phyloP scores from a whole-genome alignment of 257 asterid species.

The Cordia subcordata region DNA sequence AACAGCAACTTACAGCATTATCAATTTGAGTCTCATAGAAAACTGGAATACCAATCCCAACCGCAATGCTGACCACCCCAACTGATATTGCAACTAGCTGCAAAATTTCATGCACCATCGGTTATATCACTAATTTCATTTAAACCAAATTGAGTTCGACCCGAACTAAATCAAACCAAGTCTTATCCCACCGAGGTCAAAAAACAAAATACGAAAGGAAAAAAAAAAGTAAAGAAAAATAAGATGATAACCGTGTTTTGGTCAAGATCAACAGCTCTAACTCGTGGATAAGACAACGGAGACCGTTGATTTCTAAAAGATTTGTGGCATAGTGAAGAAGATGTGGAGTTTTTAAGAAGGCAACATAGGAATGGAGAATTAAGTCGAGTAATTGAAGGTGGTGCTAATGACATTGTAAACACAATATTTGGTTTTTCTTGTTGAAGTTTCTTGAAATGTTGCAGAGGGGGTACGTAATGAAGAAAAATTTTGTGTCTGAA shows the following conservation, averaged over 20 bases:
- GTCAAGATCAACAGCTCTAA: constrained; percentile 83
- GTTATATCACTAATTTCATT: no score
- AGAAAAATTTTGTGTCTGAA: background rate
- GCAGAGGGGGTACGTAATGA: no score
- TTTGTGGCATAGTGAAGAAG: constrained; percentile 33
- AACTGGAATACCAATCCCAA: constrained; percentile 93
- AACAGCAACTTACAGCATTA: constrained; percentile 52
- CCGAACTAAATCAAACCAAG: background rate
- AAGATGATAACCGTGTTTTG: constrained; percentile 61
- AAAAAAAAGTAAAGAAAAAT: background rate
- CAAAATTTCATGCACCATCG: no score
- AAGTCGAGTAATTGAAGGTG: constrained; percentile 52
- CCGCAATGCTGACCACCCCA: constrained; percentile 71
- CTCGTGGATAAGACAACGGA: constrained; percentile 55
- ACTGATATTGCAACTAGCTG: constrained; percentile 83
- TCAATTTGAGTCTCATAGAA: constrained; percentile 88
- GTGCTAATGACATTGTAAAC: constrained; percentile 37
- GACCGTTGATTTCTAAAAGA: constrained; percentile 30
- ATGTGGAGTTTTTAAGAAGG: constrained; percentile 40
- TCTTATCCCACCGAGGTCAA: background rate
- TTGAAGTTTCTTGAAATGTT: background rate
- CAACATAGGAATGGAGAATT: constrained; percentile 51
- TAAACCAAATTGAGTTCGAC: no score
- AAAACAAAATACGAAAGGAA: background rate
- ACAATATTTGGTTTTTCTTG: background rate